Evolutionary conservation across 495 filamentous ascomycete species (phyloP), one percentile per base, ranked within the genome.

Genomic region (Chlorociboria aeruginascens): DNA sequence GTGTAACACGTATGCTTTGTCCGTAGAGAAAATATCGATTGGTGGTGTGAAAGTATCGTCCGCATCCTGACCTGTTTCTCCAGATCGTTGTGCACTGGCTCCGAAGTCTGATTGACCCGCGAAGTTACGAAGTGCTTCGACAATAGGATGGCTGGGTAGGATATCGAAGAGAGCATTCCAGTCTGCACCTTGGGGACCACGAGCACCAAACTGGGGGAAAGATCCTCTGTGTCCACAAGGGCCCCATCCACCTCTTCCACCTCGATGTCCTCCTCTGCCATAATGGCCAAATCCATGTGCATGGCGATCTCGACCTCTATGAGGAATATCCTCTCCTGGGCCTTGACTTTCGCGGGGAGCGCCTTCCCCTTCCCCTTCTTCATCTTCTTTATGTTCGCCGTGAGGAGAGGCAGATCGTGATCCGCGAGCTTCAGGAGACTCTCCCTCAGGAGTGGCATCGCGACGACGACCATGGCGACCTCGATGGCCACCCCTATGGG

Each of bases 21-120:
- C 63, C 9, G 81, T 82, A 59, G 81, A 74, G 68, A 89, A 90
- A 48, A 89, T 66, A 51, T 90, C 84, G 42, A 79, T 70, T 3
- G 76, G 71, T 4, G 86, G 86, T 6, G 56, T 58, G 60, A 88
- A 88, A 49, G 75, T 72, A 45, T 58, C 64, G 50, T 46, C 66
- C 2, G 65, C 59, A 45, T 61, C 64, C 44, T 32, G 62, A 7
- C 68, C 60, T 12, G 43, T 57, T 30, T 49, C 54, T 38, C 55
- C 56, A 16, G 46, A 60, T 38, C 45, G 39, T 47, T 58, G 55
- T 46, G 40, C 61, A 14, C 41, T 58, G n/a, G 46, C 20, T 36
- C 52, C 49, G 16, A 41, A 48, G 13, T 53, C 55, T 25, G 50
- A 46, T 31, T 61, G 62, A n/a, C 66, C 61, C 48, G 58, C 52